Conservation (phyloP, 768 basidiomycete genomes). For the Fistulinella prunicolor region DNA sequence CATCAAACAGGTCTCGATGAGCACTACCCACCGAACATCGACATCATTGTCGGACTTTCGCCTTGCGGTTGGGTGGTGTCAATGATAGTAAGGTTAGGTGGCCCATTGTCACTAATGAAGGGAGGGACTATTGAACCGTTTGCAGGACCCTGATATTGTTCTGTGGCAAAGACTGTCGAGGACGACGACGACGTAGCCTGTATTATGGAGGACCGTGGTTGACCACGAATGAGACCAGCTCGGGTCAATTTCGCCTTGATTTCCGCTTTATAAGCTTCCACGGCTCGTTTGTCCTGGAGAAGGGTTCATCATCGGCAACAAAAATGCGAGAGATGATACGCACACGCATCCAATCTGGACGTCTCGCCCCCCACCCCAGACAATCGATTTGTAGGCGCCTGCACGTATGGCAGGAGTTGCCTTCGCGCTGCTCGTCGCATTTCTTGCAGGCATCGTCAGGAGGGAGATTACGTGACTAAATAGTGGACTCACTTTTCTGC, state of each 20-base stretch:
- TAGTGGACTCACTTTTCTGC: conserved; percentile 62
- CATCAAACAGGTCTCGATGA: not conserved
- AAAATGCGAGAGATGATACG: conserved; percentile 23
- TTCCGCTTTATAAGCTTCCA: conserved; percentile 78
- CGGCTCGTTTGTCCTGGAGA: conserved; percentile 73
- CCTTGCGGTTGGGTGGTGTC: conserved; percentile 17
- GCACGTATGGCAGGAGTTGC: conserved; percentile 79
- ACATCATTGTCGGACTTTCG: conserved; percentile 27
- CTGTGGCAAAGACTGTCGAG: conserved; percentile 34
- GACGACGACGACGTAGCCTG: conserved; percentile 34
- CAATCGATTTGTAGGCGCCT: conserved; percentile 77
- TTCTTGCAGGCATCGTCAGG: conserved; percentile 47
- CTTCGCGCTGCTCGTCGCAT: conserved; percentile 84
- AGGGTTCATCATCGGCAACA: conserved; percentile 15
- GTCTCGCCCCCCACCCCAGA: conserved; percentile 79
- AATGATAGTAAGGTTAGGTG: conserved; percentile 20
- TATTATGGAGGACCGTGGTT: conserved; percentile 61
- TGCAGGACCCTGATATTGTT: conserved; percentile 25
- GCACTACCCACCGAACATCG: conserved; percentile 28
- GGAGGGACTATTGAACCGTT: conserved; percentile 20
- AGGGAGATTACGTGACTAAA: not conserved
- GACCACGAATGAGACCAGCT: conserved; percentile 78
- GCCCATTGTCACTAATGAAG: conserved; percentile 20
- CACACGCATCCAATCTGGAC: conserved; percentile 90
- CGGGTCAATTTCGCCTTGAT: conserved; percentile 80